These are phyloP conservation scores for Metarhizium humberi DNA, from an alignment of 2,329 filamentous ascomycete genomes.

Conservation along the genomic window DNA sequence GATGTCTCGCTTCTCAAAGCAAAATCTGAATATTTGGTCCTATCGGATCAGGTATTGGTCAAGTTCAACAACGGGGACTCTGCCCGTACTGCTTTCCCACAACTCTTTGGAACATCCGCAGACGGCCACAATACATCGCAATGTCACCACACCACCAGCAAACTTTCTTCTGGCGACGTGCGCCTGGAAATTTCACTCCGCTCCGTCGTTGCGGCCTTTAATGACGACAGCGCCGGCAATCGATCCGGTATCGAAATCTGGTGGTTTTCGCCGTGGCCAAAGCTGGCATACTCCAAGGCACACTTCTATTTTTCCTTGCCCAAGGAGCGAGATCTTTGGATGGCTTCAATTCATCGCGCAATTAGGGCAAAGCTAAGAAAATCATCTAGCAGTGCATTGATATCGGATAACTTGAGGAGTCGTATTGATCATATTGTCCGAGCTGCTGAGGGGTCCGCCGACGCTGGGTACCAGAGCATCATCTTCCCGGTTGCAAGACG, in stretches of 20 bases:
- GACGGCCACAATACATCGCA: constrained; percentile 13
- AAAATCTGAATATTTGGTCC: constrained; percentile 40
- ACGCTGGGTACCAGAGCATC: constrained; percentile 19
- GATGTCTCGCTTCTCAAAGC: constrained; percentile 40
- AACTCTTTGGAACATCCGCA: constrained; percentile 23
- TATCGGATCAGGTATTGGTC: constrained; percentile 40
- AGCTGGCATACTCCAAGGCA: constrained; percentile 35
- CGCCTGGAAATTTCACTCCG: constrained; percentile 39
- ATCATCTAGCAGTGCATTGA: constrained; percentile 24
- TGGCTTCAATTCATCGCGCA: constrained; percentile 35
- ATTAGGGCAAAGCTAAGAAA: constrained; percentile 28
- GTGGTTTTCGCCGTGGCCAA: constrained; percentile 39
- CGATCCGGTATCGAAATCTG: constrained; percentile 46
- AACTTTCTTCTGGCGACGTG: constrained; percentile 25
- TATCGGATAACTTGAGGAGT: constrained; percentile 37
- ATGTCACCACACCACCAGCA: constrained; percentile 15
- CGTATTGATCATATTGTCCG: constrained; percentile 38
- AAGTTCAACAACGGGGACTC: constrained; percentile 40
- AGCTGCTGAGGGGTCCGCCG: constrained; percentile 26
- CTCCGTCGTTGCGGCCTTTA: constrained; percentile 42
- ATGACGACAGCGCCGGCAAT: constrained; percentile 38
- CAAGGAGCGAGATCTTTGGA: constrained; percentile 39
- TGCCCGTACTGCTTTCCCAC: constrained; percentile 37
- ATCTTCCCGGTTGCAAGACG: constrained; percentile 46
- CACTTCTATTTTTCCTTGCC: constrained; percentile 40